These are phyloP conservation scores for Rhododendron henanense DNA, from an alignment of 148 eudicot species.

Conservation along the genomic window DNA sequence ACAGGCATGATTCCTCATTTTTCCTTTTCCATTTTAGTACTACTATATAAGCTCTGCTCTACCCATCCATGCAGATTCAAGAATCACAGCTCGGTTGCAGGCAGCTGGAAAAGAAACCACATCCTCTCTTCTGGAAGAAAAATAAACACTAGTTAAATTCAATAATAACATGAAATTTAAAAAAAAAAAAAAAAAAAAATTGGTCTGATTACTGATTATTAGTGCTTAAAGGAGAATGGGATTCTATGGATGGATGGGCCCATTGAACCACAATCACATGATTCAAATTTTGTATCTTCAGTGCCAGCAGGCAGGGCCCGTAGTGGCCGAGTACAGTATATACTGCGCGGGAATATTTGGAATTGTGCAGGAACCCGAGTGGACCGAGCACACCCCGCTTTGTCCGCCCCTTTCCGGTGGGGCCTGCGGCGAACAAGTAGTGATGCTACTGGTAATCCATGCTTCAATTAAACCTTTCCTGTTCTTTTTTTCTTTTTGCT, in stretches of 20 bases:
- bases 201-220: neutral
- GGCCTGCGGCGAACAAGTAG: neutral
- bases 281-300: neutral
- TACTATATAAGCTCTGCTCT: neutral
- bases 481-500: neutral
- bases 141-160: neutral
- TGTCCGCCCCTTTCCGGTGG: neutral
- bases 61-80: neutral
- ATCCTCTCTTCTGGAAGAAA: constrained; percentile 24
- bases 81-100: constrained; percentile 26
- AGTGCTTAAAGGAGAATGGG: neutral
- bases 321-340: too few relatives aligned
- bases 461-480: neutral
- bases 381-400: neutral
- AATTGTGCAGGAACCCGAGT: too few relatives aligned
- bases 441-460: neutral
- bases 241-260: neutral
- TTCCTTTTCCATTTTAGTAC: too few relatives aligned
- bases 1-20: neutral
- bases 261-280: neutral
- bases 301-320: too few relatives aligned
- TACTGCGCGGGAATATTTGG: too few relatives aligned
- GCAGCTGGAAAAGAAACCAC: constrained; percentile 37
- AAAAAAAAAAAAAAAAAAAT: too few relatives aligned
- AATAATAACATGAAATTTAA: neutral